Conservation (phyloP, 73 alveolate genomes). For the Effrenium voratum region DNA sequence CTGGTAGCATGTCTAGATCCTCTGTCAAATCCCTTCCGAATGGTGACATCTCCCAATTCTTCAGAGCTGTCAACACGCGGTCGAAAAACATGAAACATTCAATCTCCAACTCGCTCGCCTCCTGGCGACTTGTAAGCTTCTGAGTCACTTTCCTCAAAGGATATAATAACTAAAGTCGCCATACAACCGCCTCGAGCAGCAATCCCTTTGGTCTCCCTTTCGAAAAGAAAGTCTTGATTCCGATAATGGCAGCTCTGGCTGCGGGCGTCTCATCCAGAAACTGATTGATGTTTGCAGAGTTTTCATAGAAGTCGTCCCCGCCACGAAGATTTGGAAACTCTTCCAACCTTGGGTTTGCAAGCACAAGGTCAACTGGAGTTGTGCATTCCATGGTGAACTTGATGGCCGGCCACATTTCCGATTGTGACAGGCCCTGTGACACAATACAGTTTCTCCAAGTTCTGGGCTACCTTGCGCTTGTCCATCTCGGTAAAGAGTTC, state of each 20-base stretch:
- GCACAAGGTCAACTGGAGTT: not conserved
- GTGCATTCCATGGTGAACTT: not conserved
- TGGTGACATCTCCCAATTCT: not conserved
- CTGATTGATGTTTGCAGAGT: not conserved
- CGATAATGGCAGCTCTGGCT: not conserved
- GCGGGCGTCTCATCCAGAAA: not conserved
- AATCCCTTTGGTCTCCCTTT: not conserved
- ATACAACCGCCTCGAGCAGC: not conserved
- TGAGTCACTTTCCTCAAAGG: not conserved
- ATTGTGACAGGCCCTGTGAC: not conserved
- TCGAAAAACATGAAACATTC: not conserved
- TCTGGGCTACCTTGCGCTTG: not conserved
- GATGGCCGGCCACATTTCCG: not conserved
- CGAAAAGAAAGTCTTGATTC: not conserved
- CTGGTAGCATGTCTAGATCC: not conserved
- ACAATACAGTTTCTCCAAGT: not conserved
- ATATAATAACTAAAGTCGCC: not conserved
- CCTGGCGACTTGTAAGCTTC: not conserved
- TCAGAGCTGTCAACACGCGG: not conserved
- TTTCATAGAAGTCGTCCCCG: not conserved
- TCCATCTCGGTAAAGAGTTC: not conserved
- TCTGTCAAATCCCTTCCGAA: not conserved
- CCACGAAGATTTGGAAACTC: not conserved
- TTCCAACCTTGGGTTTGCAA: not conserved
- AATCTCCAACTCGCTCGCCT: not conserved